Evolutionary conservation across 805 yeast species (phyloP).

Genomic region (Komagataella mondaviorum): DNA sequence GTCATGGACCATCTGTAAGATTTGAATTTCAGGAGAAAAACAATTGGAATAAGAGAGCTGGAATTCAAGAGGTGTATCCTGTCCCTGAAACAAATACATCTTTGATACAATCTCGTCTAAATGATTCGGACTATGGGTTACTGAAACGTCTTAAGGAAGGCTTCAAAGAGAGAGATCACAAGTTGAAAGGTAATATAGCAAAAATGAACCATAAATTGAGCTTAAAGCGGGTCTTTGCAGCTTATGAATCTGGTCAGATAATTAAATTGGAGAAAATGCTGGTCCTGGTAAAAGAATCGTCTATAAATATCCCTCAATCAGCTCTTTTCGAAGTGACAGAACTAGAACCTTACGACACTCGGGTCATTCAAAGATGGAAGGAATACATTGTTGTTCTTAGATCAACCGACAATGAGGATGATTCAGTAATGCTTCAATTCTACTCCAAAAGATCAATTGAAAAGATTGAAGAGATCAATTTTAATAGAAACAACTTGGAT

Average conservation of each 20-base stretch:
- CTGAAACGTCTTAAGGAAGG: background rate
- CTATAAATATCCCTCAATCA: background rate
- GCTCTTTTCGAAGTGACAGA: slow-evolving; percentile 14
- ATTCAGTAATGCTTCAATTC: slow-evolving; percentile 53
- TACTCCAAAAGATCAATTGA: slow-evolving; percentile 31
- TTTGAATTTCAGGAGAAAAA: background rate
- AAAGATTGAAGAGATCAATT: slow-evolving; percentile 1
- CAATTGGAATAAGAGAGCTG: background rate
- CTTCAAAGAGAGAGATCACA: background rate
- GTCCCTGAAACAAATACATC: background rate
- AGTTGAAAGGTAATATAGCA: background rate
- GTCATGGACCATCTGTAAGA: background rate
- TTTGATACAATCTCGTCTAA: background rate
- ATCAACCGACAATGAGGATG: slow-evolving; percentile 33
- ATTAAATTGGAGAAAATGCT: slow-evolving; percentile 57
- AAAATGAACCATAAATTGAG: background rate
- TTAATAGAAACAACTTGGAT: slow-evolving; percentile 2
- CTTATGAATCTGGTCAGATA: slow-evolving; percentile 40
- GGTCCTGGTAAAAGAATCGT: slow-evolving; percentile 37
- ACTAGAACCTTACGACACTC: slow-evolving; percentile 33
- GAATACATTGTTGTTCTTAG: slow-evolving; percentile 68
- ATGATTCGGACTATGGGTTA: background rate
- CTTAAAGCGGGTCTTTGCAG: background rate
- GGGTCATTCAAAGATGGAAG: slow-evolving; percentile 61
- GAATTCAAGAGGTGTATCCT: background rate